Base-by-base conservation (phyloP, 441 rosid species). In the Gossypium davidsonii region DNA sequence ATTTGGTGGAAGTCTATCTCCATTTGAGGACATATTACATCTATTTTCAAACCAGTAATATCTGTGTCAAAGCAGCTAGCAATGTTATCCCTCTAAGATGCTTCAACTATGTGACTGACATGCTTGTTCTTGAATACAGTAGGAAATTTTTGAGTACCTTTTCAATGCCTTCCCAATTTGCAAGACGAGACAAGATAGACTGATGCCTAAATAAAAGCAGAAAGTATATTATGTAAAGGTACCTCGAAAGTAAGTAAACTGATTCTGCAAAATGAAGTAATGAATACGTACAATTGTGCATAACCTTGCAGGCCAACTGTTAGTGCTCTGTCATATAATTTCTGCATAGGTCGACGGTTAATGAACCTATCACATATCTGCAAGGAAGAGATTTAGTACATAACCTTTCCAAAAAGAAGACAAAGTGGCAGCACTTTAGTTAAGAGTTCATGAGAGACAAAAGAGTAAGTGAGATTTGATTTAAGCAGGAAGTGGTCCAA, bases 351-450 rank as follows among this genome's bases (percentile, higher is more conserved):
- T 68, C 77, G 83, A 67, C 98, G 89, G 81, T 83, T 74, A 55
- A 94, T 90, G 83, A 90, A 93, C 83, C 97, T 89, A 74, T 91
- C 97, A 64, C 94, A 89, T 75, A 93, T 83, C 98, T 93, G 86
- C 78, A 77, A 72, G 56, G 28, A 64, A 63, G 55, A 73, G 11
- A 65, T 23, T 37, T 20, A 64, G 55, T 23, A n/a, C 74, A 71
- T 39, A 71, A 39, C 57, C 20, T 71, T 25, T 31, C 53, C 53
- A 21, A 23, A 58, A 71, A 23, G 57, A 21, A 21, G 21, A 57
- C 9, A 18, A 68, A 51, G 28, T 51, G 46, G 21, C 17, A 42
- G 51, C 39, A 6, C 23, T 11, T 55, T 20, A 5, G 17, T n/a
- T 70, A 34, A 31, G 28, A 66, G 55, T 23, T 34, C 10, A 26